These are phyloP conservation scores for Pneumocystis oryctolagi DNA, from an alignment of 1,139 yeast species.

Conservation along the genomic window DNA sequence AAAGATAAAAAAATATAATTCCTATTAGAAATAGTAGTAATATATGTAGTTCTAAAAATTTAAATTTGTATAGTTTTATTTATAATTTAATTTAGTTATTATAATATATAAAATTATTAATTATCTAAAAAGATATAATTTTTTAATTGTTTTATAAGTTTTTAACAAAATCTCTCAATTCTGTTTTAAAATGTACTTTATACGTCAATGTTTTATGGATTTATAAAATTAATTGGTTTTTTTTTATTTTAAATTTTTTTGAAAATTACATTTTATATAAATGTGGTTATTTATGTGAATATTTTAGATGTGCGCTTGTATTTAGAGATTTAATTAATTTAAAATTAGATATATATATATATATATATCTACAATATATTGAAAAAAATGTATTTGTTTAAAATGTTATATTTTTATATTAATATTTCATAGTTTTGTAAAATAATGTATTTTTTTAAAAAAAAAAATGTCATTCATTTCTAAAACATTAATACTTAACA, in stretches of 20 bases:
- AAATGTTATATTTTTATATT: slow-evolving; percentile 54
- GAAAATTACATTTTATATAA: background rate
- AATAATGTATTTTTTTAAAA: slow-evolving; percentile 71
- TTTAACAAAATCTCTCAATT: background rate
- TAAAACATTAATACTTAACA: slow-evolving; percentile 79
- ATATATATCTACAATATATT: background rate
- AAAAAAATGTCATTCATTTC: slow-evolving; percentile 71
- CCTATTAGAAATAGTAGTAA: background rate
- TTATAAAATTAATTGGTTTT: slow-evolving; percentile 59
- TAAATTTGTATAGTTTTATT: background rate
- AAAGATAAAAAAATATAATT: background rate
- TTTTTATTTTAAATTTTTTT: slow-evolving; percentile 35
- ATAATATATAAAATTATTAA: background rate
- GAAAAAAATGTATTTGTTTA: slow-evolving; percentile 32
- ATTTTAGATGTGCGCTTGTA: slow-evolving; percentile 76
- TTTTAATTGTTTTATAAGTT: background rate
- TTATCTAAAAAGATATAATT: background rate
- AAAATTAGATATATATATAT: background rate
- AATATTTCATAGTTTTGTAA: slow-evolving; percentile 68
- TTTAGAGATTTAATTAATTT: slow-evolving; percentile 52
- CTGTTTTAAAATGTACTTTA: background rate
- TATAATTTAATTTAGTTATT: background rate
- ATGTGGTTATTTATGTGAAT: background rate
- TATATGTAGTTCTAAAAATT: background rate
- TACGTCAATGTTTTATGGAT: background rate